These are phyloP conservation scores for Apiotrichum gamsii DNA, from an alignment of 1,284 basidiomycete species.

Conservation along the genomic window DNA sequence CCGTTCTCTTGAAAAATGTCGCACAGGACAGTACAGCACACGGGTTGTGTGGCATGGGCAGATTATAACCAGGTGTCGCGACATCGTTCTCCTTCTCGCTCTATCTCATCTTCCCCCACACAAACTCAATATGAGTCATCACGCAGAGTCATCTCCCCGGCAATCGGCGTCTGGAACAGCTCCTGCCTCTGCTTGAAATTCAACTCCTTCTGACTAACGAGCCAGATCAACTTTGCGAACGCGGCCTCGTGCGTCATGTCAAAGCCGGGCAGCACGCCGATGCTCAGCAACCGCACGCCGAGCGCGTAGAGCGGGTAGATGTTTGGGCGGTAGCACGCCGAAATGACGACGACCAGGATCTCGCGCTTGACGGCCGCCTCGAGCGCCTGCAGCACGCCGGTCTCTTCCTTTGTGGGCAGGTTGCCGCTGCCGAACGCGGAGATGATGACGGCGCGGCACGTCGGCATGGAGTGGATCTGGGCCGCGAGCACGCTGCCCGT, in stretches of 20 bases:
- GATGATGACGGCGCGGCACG: constrained; percentile 40
- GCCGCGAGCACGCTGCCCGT: constrained; percentile 39
- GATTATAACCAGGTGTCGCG: too few species aligned
- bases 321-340: constrained; percentile 39
- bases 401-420: constrained; percentile 34
- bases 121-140: too few species aligned
- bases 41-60: too few species aligned
- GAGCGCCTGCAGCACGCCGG: constrained; percentile 32
- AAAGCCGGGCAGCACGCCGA: constrained; percentile 41
- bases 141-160: constrained; percentile 40
- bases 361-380: constrained; percentile 35
- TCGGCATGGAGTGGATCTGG: constrained; percentile 39
- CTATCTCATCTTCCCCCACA: too few species aligned
- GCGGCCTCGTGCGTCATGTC: constrained; percentile 46
- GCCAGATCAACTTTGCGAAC: constrained; percentile 44
- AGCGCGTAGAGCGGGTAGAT: constrained; percentile 44
- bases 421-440: constrained; percentile 42
- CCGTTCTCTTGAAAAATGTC: constrained; percentile 7
- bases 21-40: too few species aligned
- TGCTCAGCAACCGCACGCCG: constrained; percentile 33
- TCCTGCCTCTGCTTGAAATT: constrained; percentile 36
- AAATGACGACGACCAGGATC: constrained; percentile 44
- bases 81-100: too few species aligned
- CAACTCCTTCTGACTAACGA: constrained; percentile 35
- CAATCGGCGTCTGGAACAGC: constrained; percentile 35